Base-by-base conservation (phyloP, 2,329 filamentous ascomycete genomes). In the Fusarium burgessii region DNA sequence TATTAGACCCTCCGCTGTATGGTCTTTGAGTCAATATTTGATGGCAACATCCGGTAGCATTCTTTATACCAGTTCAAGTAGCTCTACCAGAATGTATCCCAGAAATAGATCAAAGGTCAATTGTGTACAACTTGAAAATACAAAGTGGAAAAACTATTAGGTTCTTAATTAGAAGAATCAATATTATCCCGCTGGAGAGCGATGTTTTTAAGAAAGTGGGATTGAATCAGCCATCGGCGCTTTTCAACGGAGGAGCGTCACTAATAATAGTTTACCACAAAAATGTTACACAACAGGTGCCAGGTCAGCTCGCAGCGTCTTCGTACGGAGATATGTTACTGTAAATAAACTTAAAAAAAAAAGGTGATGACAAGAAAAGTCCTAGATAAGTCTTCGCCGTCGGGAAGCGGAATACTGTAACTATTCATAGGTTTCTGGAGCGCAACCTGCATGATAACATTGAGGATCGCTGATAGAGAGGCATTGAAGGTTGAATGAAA, bases 401-500 rank as follows among this genome's bases (percentile, higher is more conserved):
- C 1, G 7, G 27, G 3, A 13, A 6, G 18, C 27, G 27, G 38
- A n/a, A 13, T n/a, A 4, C 14, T 9, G 27, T 25, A 8, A 33
- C 27, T 46, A 55, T 55, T 33, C 12, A 15, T 46, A 46, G 38
- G 14, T 3, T 27, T 9, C 15, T 12, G 17, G 11, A 2, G 4
- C 2, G 29, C 29, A 25, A 1, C 2, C 1, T 1, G 12, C 5
- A 46, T 33, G 6, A 2, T 23, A 23, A 23, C 23, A 23, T 23
- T 23, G 23, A 4, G 9, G 13, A 1, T 7, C 15, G 9, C 13
- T 18, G 1, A 6, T 9, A 13, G 12, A 12, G 2, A 2, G 15
- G 4, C 1, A 14, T 2, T 5, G 2, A 3, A 41, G 9, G 6
- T 27, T 23, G 0, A 12, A 3, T 3, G 8, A 27, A 6, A 6